Evolutionary conservation across 352 stramenopile genomes (phyloP), one percentile per base, ranked within the genome.

Genomic region (Albugo laibachii): DNA sequence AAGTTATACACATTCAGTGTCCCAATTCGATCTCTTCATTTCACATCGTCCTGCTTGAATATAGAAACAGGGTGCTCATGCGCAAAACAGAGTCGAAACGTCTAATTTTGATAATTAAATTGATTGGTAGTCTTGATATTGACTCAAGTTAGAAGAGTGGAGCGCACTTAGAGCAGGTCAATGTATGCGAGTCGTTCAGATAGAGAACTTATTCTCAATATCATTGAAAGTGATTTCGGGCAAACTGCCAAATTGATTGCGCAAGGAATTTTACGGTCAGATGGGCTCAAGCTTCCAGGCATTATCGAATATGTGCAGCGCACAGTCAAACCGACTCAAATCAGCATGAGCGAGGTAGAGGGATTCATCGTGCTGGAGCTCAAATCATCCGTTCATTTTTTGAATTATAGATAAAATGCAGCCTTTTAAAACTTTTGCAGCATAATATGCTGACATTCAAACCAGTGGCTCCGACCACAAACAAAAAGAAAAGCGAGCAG

Each of bases 341-440:
- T 62, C 40, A 57, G 64, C 43, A 63, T 67, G 14, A 14, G 50
- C 46, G n/a, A 11, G 6, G 11, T 47, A 2, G 14, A 15, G 2
- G 0, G 20, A 16, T 45, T 13, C 36, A 8, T 12, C 18, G 37
- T 31, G 36, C 19, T 54, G 16, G 11, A 11, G 21, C 45, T 2
- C 20, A 5, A 6, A 13, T 0, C 41, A 16, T 55, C 12, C 5
- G 21, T 38, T 21, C 11, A 39, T 40, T 35, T 1, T 47, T 43
- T 11, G 5, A 34, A 21, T 50, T 15, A 36, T 48, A 51, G 49
- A 80, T 92, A 59, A 92, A 87, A 51, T 72, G 67, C 44, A 74
- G 65, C 38, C 49, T 92, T 50, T 70, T 92, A 44, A 89, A 87
- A 62, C 58, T 92, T 47, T 58, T 92, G 57, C 79, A 92, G 59